Evolutionary conservation across 2,329 filamentous ascomycete species (phyloP), one percentile per base, ranked within the genome.

Genomic region (Clonostachys solani): DNA sequence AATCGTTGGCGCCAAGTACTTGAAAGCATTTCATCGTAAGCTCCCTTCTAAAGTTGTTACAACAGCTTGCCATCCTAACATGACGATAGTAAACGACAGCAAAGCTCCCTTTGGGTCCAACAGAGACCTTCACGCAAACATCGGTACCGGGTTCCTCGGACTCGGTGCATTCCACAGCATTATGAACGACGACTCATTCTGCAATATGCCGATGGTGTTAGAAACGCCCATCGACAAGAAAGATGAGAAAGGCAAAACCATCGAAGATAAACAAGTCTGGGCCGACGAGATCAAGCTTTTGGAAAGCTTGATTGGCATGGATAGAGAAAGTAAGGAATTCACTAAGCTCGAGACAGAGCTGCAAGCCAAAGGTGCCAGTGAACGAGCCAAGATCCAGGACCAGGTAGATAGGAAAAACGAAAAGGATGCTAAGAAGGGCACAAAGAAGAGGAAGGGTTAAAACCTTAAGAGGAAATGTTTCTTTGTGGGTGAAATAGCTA

Each of bases 201-300:
- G 87, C 55, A 82, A 82, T 23, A 68, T 96, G 58, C 94, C 94
- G 5, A 90, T 99, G 82, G 84, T 99, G 3, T 78, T 99, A 8
- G 94, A 99, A 72, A 99, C 94, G n/a, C 94, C 94, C 6, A 92
- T 94, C 52, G 89, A 95, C 51, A 77, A 77, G 36, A 80, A 81
- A 42, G 83, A 80, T 16, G 69, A 75, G 43, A 75, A 84, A 53
- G 86, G 86, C 40, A 85, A 85, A 64, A 75, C 76, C 29, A 65
- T 84, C 36, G 87, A 95, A 60, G 90, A 96, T 64, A 89, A 85
- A 64, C 74, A 80, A 46, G 78, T 96, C 15, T 97, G 92, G 92
- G 91, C 92, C 1, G 78, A 84, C 42, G 94, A 99, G 71, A 97
- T 99, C 68, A 96, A 96, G 72, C 73, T 97, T 53, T 77, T 99